Evolutionary conservation across 164 flowering plant genomes (phyloP).

Genomic region (Aristolochia contorta): DNA sequence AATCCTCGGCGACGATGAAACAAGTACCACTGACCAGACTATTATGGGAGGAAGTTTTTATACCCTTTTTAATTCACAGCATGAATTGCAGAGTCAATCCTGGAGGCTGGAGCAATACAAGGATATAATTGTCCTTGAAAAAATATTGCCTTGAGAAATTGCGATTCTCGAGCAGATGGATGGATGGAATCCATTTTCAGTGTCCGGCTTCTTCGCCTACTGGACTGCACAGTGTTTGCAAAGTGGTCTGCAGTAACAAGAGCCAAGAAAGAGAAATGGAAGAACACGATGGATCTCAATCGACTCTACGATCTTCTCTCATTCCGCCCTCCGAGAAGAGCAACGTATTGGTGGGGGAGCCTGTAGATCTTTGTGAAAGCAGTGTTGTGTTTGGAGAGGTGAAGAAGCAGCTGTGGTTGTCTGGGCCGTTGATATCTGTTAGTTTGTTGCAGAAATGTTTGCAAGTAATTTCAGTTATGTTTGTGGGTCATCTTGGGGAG

Average conservation of each 20-base stretch:
- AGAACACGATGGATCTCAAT: not conserved
- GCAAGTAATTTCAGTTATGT: conserved; percentile 60
- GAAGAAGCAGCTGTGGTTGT: conserved; percentile 53
- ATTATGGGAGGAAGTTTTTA: no score
- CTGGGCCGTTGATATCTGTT: conserved; percentile 48
- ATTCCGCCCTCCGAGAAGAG: not conserved
- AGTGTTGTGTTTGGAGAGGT: conserved; percentile 29
- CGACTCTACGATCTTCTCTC: conserved; percentile 1
- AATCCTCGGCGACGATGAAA: no score
- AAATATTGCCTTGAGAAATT: no score
- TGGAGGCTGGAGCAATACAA: no score
- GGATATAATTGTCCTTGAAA: no score
- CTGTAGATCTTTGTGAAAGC: not conserved
- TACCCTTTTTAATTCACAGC: no score
- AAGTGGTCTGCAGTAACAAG: no score
- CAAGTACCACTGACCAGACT: no score
- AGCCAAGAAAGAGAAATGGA: conserved; percentile 3
- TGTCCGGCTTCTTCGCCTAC: no score
- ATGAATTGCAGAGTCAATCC: no score
- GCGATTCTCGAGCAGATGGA: no score
- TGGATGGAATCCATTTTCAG: no score
- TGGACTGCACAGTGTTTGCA: not conserved
- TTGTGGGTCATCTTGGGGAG: conserved; percentile 73
- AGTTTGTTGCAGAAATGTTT: conserved; percentile 29
- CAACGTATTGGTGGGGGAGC: not conserved